Base-by-base conservation (phyloP, 148 eudicot genomes). In the Amaranthus cruentus region DNA sequence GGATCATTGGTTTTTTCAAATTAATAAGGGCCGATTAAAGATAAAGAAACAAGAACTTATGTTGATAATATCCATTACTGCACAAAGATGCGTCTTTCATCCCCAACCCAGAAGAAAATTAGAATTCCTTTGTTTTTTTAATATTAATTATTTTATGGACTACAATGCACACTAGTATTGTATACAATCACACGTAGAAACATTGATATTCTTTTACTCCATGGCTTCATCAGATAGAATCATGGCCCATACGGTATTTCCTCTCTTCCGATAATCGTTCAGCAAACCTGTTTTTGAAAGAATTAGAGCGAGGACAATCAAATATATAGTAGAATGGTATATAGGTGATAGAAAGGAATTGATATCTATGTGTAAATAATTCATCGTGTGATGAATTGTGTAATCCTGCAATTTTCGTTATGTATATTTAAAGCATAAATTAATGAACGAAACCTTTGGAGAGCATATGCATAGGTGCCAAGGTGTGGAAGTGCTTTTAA, bases 401-500 rank as follows among this genome's bases (percentile, higher is more conserved):
- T 38, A 58, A 5, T 58, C 38, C 6, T 4, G 3, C 4, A 5
- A 63, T 63, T 43, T 11, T 13, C 9, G 46, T 43, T 65, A 10
- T 14, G 7, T 44, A 65, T 65, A n/a, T 60, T 50, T 42, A 64
- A 56, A 65, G 71, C 10, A 44, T 0, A 58, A 4, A 50, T 6
- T 9, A 3, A 8, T 14, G 52, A 58, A 54, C 50, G 5, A 10
- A 42, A 82, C 87, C 72, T 79, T 79, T 55, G 72, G 21, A 90
- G 83, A 55, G 92, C 92, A 48, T 75, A 83, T 43, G 75, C 77
- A 67, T 90, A 83, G n/a, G 85, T 88, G 47, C 89, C 92, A 59
- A 76, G 88, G 47, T 83, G 82, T 6, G 59, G 82, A 49, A 79
- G 79, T 21, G 71, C 73, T 11, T 43, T 47, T 51, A 79, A 77